Conservation (phyloP, 1,284 basidiomycete genomes). For the Apiotrichum porosum region DNA sequence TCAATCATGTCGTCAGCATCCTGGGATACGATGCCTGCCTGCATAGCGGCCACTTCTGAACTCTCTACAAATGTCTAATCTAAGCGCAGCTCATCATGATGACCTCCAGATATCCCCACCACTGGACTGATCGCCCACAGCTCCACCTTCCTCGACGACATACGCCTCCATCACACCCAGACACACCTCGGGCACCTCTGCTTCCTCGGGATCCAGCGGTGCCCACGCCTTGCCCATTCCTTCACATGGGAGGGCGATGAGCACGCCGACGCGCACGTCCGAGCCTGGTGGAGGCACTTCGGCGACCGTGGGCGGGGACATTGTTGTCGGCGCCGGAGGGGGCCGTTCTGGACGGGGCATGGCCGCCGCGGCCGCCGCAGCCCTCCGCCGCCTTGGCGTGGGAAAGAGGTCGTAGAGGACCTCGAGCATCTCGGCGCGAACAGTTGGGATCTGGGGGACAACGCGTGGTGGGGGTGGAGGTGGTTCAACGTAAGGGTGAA, state of each 20-base stretch:
- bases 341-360: background rate
- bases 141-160: background rate
- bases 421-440: slow-evolving; percentile 2
- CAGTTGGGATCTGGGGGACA: background rate
- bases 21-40: no score
- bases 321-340: background rate
- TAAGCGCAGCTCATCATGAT: no score
- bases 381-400: background rate
- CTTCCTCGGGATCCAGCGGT: slow-evolving; percentile 22
- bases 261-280: slow-evolving; percentile 35
- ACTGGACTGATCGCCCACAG: no score
- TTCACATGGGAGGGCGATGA: slow-evolving; percentile 38
- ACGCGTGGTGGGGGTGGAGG: background rate
- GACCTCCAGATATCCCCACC: no score
- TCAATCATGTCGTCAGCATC: no score
- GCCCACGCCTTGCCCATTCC: slow-evolving; percentile 19
- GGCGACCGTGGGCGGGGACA: background rate
- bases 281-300: slow-evolving; percentile 18
- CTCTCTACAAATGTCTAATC: no score
- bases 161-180: slow-evolving; percentile 31
- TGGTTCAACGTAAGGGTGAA: slow-evolving; percentile 6
- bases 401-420: slow-evolving; percentile 6
- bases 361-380: background rate
- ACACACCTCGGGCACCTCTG: slow-evolving; percentile 34
- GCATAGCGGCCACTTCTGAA: no score